Percentiles rank a stretch among this genome's conserved stretches.
Conservation (phyloP, 2,329 filamentous ascomycete species). For the Albifimbria verrucaria region DNA sequence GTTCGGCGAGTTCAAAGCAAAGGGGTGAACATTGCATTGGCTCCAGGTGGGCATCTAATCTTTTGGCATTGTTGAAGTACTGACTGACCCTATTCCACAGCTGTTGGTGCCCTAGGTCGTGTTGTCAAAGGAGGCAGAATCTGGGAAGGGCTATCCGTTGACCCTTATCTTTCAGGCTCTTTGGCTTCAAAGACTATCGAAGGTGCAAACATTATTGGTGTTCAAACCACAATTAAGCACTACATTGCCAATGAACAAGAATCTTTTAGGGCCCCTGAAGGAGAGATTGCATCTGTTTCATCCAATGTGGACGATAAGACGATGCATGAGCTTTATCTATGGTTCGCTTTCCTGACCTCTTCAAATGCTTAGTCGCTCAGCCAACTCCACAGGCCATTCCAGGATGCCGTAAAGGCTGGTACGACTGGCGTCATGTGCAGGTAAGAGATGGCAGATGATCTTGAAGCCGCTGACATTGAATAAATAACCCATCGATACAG, state of each 20-base stretch:
- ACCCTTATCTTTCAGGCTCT: conserved; percentile 79
- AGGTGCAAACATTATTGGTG: conserved; percentile 54
- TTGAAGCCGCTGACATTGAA: too few relatives aligned
- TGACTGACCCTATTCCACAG: neutral
- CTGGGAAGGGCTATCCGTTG: conserved; percentile 85
- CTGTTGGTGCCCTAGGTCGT: conserved; percentile 2
- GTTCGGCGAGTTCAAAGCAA: neutral
- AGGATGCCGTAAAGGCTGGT: conserved; percentile 63
- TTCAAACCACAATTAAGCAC: conserved; percentile 50
- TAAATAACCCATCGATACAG: too few relatives aligned
- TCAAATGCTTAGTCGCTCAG: neutral
- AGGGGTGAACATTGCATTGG: neutral
- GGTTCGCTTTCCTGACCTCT: neutral
- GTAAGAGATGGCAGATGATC: too few relatives aligned
- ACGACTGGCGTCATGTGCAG: conserved; percentile 69
- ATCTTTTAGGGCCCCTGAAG: conserved; percentile 66
- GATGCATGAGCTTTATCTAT: conserved; percentile 23
- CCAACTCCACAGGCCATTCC: conserved; percentile 60
- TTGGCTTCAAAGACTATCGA: conserved; percentile 73
- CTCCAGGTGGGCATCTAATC: neutral
- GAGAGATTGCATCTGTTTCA: conserved; percentile 50
- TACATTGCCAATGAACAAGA: conserved; percentile 49
- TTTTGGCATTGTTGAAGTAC: neutral
- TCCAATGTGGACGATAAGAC: conserved; percentile 62
- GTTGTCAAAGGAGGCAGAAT: conserved; percentile 65